Conservation (phyloP, 208 protist species). For the Naegleria fowleri region DNA sequence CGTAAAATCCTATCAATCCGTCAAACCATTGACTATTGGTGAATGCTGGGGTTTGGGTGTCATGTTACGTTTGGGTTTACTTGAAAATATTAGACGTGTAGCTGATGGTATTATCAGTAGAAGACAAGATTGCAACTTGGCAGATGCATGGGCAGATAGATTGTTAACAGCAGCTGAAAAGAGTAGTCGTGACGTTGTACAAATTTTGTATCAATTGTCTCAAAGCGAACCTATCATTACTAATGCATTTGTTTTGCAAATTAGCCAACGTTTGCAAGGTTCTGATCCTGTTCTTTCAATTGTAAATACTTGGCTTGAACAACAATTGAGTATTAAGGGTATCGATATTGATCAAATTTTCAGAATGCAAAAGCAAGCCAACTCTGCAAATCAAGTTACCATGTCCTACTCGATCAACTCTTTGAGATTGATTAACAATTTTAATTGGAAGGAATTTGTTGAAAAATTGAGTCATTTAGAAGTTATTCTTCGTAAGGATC, state of each 20-base stretch:
- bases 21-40: neutral
- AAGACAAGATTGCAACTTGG: conserved; percentile 12
- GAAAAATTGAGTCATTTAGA: neutral
- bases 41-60: conserved; percentile 14
- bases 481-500: neutral
- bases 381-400: neutral
- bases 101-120: conserved; percentile 15
- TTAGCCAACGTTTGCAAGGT: conserved; percentile 17
- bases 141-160: conserved; percentile 15
- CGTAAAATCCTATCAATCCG: neutral
- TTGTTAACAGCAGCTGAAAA: neutral
- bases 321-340: conserved; percentile 19
- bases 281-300: neutral
- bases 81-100: conserved; percentile 21
- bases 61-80: conserved; percentile 18
- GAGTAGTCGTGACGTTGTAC: neutral
- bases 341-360: conserved; percentile 12
- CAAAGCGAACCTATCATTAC: conserved; percentile 12
- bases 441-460: conserved; percentile 19
- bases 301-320: conserved; percentile 26
- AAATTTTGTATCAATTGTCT: conserved; percentile 4
- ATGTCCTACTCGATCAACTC: neutral
- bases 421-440: conserved; percentile 3
- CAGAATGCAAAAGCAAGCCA: neutral
- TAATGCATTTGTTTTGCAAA: conserved; percentile 14